phyloP scores from a whole-genome alignment of 2,329 filamentous ascomycete species.

The Botrytis fabae region DNA sequence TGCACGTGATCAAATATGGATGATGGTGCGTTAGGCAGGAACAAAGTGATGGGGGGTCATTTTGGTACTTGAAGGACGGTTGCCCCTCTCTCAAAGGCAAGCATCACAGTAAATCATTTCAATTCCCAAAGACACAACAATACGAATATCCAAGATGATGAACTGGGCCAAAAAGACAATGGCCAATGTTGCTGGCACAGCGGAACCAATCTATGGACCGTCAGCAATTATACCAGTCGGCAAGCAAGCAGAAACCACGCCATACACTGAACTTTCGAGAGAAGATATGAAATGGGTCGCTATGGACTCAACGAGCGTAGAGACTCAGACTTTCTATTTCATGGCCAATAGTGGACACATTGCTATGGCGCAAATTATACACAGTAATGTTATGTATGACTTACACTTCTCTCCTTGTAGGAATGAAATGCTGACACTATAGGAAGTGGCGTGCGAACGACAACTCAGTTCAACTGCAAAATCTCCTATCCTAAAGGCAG shows the following conservation, averaged over 20 bases:
- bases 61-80: constrained; percentile 14
- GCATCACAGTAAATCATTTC: constrained; percentile 14
- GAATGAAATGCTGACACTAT: constrained; percentile 33
- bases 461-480: constrained; percentile 92
- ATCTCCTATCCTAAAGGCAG: constrained; percentile 72
- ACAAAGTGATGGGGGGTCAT: constrained; percentile 17
- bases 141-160: constrained; percentile 62
- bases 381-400: constrained; percentile 91
- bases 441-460: constrained; percentile 80
- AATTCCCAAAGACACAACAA: background rate
- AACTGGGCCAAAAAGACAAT: constrained; percentile 93
- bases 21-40: constrained; percentile 11
- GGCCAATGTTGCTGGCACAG: constrained; percentile 85
- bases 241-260: constrained; percentile 72
- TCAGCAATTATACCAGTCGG: constrained; percentile 83
- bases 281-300: constrained; percentile 81
- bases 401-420: constrained; percentile 24
- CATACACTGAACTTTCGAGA: constrained; percentile 76
- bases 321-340: constrained; percentile 94
- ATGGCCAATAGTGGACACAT: constrained; percentile 74
- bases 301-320: constrained; percentile 82
- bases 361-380: constrained; percentile 86
- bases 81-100: constrained; percentile 3
- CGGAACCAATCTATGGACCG: constrained; percentile 93
- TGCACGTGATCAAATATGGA: constrained; percentile 7